These are phyloP conservation scores for Craspedostauros australis DNA, from an alignment of 108 stramenopile species.

Conservation along the genomic window DNA sequence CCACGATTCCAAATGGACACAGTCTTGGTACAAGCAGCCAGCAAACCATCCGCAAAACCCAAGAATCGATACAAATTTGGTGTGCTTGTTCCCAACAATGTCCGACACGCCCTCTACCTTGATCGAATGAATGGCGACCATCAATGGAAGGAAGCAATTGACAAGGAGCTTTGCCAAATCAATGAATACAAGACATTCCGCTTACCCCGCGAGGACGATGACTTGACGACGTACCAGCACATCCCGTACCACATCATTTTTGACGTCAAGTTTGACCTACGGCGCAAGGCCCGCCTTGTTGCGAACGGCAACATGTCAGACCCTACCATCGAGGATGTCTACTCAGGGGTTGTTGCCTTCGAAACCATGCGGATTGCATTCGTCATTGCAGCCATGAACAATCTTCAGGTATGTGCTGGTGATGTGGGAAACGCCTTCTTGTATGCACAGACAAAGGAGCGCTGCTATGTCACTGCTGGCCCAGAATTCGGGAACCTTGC, in stretches of 20 bases:
- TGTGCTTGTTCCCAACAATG: conserved; percentile 8
- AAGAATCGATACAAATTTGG: conserved; percentile 42
- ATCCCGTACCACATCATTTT: conserved; percentile 15
- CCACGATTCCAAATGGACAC: too few species aligned
- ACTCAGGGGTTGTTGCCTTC: conserved; percentile 14
- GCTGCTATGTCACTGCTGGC: conserved; percentile 16
- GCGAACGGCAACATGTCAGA: conserved; percentile 16
- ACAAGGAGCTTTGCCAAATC: conserved; percentile 12
- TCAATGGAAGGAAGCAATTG: conserved; percentile 16
- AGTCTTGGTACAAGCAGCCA: too few species aligned
- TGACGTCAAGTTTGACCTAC: conserved; percentile 19
- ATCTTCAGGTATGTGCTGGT: conserved; percentile 16
- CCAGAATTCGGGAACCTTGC: conserved; percentile 6
- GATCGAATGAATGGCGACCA: conserved; percentile 19
- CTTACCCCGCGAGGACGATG: not conserved
- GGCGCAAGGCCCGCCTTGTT: conserved; percentile 15
- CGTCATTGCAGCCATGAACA: conserved; percentile 26
- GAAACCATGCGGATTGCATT: conserved; percentile 32
- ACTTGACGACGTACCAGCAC: conserved; percentile 1
- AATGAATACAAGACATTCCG: conserved; percentile 7
- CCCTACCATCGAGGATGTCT: conserved; percentile 9
- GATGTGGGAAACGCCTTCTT: conserved; percentile 18
- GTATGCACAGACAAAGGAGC: conserved; percentile 16
- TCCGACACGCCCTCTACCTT: conserved; percentile 11
- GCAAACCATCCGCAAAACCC: too few species aligned